Evolutionary conservation across 768 basidiomycete species (phyloP), one percentile per base, ranked within the genome.

Genomic region (Phlebiopsis flavidoalba): DNA sequence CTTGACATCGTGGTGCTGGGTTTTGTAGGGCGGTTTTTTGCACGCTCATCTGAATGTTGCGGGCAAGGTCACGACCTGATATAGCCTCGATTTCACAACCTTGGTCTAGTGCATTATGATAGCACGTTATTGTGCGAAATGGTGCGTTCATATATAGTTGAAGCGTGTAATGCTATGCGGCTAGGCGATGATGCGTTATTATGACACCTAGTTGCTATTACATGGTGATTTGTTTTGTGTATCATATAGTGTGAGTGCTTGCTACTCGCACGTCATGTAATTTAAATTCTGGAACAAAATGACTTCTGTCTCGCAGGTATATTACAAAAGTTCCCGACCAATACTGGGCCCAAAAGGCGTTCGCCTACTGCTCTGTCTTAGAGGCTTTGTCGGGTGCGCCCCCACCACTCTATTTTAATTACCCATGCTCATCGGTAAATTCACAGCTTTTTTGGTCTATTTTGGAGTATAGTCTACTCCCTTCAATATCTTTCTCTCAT

Each of bases 401-500:
- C 26, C 37, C 24, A 19, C 8, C n/a, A 53, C 65, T 64, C 5
- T 11, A 14, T 43, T 43, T 43, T 37, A n/a, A 58, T n/a, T 61
- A 62, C 15, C 63, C 63, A 36, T 5, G 58, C 1, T 31, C 26
- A 31, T 31, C 26, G 26, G 26, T 31, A 31, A 31, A 31, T 6
- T 31, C 26, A 31, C 57, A 91, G 88, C 2, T 95, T 92, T 70
- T 80, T 91, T 56, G 87, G 86, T 4, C 72, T 92, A 6, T 84
- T 83, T n/a, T 59, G 84, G 86, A 15, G 74, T 83, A n/a, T 89
- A 88, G n/a, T n/a, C 69, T 88, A 83, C 66, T 84, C 89, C 0
- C 74, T 93, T 11, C 79, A 85, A 70, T 90, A 87, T 71, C 79
- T 94, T 3, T 88, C 89, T 0, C 76, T 95, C n/a, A n/a, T n/a